Base-by-base conservation (phyloP, 768 basidiomycete genomes). In the Mycena olivaceomarginata region DNA sequence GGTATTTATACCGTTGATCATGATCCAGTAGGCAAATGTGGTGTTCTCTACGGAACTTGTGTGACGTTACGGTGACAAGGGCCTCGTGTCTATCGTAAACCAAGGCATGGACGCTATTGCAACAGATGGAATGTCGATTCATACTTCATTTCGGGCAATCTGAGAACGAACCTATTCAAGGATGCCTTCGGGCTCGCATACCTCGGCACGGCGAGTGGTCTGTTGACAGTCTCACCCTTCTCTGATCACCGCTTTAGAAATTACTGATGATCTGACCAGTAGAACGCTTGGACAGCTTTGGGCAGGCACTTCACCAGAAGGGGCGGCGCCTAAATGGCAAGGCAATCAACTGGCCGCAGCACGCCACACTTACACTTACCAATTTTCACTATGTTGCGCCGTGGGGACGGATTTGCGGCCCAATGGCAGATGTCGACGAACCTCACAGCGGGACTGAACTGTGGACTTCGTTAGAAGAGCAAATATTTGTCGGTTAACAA, bases 51-150 rank as follows among this genome's bases (percentile, higher is more conserved):
- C 84, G 31, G 92, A 91, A 80, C 82, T 92, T 31, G 89, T 88
- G 37, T 81, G 89, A 64, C 84, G 89, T 75, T 89, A 90, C 77
- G 87, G 83, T 0, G 88, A 89, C 56, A 76, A 88, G 76, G 89
- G 88, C 10, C 88, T 93, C 68, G 84, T 92, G 0, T 88, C 88
- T 4, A 84, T 84, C 20, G 79, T 91, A 39, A 85, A 92, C 75
- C 91, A 92, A 1, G 90, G 91, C 70, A 83, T 16, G 46, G 15
- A 31, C 31, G 31, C 2, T 31, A 31, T 31, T 31, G 31, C 31
- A 1, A 31, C 31, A 31, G 31, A 31, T 31, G 20, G 9, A 20
- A 51, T 20, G 48, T 51, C 2, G 48, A 31, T 16, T 18, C 16
- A 51, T 16, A 15, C 16, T 15, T 25, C 7, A 31, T 67, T 43